Evolutionary conservation across 345 rosid genomes (phyloP), one percentile per base, ranked within the genome.

Genomic region (Pistacia integerrima): DNA sequence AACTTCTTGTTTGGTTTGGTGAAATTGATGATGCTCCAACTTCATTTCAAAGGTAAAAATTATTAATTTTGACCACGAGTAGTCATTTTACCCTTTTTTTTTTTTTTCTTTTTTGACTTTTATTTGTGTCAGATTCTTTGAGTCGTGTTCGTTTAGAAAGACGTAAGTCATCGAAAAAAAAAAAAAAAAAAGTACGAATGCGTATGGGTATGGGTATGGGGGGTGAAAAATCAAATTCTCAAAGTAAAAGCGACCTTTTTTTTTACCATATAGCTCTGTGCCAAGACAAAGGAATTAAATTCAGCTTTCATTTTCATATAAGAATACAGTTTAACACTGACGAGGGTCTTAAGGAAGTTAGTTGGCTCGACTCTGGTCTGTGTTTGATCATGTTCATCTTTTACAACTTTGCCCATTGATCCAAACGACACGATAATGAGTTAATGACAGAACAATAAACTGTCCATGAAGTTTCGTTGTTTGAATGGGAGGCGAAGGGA

Each of bases 1-100:
- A 3, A 36, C 6, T 9, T 18, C 44, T 16, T 4, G 38, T 49
- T 51, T 11, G 63, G 51, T 51, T 74, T 74, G 61, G 60, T 74
- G 69, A 74, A 62, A 49, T 63, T 30, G 33, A 30, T 51, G 49
- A 74, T 74, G 69, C 69, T 63, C 12, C 60, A 63, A 49, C 61
- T 17, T 9, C 33, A 30, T 30, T 30, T 30, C 33, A 30, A 30
- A 30, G 33, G 33, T 2, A 30, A 30, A 30, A 30, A 30, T 30
- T 30, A 30, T 30, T 30, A 2, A 30, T 30, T 30, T 30, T 30
- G 33, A 30, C 33, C 11, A 1, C 11, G 64, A 57, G 64, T 58
- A 10, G 54, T 49, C 38, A 30, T 63, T 62, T 16, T 58, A n/a
- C 1, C 14, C 17, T 8, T 1, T 11, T 4, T 22, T 30, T 49